Base-by-base conservation (phyloP, 257 asterid species). In the Linderniella brevidens region DNA sequence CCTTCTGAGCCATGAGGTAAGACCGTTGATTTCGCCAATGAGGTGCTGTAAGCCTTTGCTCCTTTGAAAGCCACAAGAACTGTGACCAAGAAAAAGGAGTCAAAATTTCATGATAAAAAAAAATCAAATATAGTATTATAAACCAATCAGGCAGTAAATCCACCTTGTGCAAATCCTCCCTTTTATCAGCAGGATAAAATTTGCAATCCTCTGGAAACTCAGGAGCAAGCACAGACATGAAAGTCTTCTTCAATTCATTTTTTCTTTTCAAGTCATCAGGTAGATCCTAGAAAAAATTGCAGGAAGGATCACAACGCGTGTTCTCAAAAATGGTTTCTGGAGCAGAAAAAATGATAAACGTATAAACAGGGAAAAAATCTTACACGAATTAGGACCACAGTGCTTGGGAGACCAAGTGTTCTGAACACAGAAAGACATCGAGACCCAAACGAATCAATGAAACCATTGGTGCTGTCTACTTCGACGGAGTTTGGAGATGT, bases 151-250 rank as follows among this genome's bases (percentile, higher is more conserved):
- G 6, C 32, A 3, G 32, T n/a, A 38, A 52, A 45, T 40, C 51
- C 66, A 90, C 99, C 93, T 90, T 81, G 39, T 73, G 93, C 76
- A 90, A 60, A 46, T 85, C 99, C 51, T 90, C 92, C 70, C 64
- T 77, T 48, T 77, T 68, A 57, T 81, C 96, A n/a, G 86, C 96
- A 10, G 81, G 71, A 68, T 73, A 77, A 68, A 84, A 78, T 62
- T 85, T 82, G 41, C 96, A 85, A 64, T 82, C 93, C 66, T 81
- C 92, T 0, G 94, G 99, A 75, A 90, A 81, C 63, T 81, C 94
- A 51, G 98, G 69, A 69, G 84, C 65, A 54, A 88, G 77, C 53
- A 59, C 54, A 51, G 92, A 68, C 19, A 58, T 62, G 65, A 83
- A 80, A 37, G 61, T 57, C 73, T 80, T 88, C 70, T 78, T 88